Base-by-base conservation (phyloP, 2,329 filamentous ascomycete genomes). In the Pseudocercospora musae region DNA sequence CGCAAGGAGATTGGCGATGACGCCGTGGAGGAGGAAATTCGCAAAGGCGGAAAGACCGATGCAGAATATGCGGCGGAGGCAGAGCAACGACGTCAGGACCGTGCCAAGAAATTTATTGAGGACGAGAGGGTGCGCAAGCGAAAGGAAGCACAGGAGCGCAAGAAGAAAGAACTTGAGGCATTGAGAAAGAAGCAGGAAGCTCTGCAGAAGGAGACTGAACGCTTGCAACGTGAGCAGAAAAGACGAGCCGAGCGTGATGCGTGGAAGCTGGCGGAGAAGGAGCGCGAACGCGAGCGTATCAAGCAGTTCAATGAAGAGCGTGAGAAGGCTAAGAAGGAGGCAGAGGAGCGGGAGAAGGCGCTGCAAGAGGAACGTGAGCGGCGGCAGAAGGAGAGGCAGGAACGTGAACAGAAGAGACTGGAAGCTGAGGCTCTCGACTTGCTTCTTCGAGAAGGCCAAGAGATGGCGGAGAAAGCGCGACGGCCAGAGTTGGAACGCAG, bases 1-100 rank as follows among this genome's bases (percentile, higher is more conserved):
- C 80, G 82, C 18, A 81, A 81, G 13, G 89, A 92, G 62, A 84
- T 93, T 65, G 90, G 90, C 25, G 82, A 85, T 46, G 88, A 90
- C 60, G 85, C 82, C 1, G 89, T 90, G 2, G 82, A 82, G 27
- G 84, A 85, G 20, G 90, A 94, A 73, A 79, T 85, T 46, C 67
- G 78, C 9, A 85, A 84, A 58, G 90, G 90, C 18, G 80, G 84
- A 53, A 92, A 90, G 75, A 89, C 87, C 0, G 90, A 94, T 68
- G 85, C 88, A 59, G 87, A 89, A 54, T 94, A 92, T 74, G 87
- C 85, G 1, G 82, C 82, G 52, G 89, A 91, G 62, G 88, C 87
- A 1, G 82, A 85, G 9, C 80, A 78, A 6, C 85, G 87, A 55
- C 80, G 84, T 33, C 80, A 82, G 8, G 84, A 87, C 59, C 84